Conservation (phyloP, 139 green algal species). For the Chlorella ohadii region DNA sequence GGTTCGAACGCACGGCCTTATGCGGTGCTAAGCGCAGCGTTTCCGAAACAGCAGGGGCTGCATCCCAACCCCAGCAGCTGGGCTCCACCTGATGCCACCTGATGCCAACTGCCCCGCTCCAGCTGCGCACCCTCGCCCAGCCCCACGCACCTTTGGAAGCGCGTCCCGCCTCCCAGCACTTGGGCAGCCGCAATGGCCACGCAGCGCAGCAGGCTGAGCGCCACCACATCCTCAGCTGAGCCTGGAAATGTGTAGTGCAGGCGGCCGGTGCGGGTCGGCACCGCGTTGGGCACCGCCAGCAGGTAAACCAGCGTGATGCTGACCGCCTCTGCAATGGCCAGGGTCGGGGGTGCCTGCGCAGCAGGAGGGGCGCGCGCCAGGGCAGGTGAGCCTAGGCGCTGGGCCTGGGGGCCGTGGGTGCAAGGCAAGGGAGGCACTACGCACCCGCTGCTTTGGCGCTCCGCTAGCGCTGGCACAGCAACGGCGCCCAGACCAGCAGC, state of each 20-base stretch:
- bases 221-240: constrained; percentile 31
- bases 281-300: not conserved
- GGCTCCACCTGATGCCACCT: no score
- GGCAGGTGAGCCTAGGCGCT: no score
- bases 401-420: no score
- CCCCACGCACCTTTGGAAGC: constrained; percentile 49
- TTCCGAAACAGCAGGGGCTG: no score
- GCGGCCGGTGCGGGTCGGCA: not conserved
- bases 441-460: no score
- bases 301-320: constrained; percentile 12
- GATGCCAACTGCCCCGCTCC: no score
- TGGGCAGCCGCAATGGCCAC: constrained; percentile 54
- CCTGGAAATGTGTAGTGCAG: constrained; percentile 12
- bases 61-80: no score
- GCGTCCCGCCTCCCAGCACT: constrained; percentile 35
- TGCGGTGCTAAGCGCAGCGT: no score
- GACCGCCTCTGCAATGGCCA: constrained; percentile 24
- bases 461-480: no score
- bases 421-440: no score
- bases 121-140: no score
- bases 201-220: constrained; percentile 43
- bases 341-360: not conserved
- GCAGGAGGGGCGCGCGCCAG: not conserved
- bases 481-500: not conserved
- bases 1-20: no score